Base-by-base conservation (phyloP, 805 yeast genomes). In the Priceomyces haplophilus region DNA sequence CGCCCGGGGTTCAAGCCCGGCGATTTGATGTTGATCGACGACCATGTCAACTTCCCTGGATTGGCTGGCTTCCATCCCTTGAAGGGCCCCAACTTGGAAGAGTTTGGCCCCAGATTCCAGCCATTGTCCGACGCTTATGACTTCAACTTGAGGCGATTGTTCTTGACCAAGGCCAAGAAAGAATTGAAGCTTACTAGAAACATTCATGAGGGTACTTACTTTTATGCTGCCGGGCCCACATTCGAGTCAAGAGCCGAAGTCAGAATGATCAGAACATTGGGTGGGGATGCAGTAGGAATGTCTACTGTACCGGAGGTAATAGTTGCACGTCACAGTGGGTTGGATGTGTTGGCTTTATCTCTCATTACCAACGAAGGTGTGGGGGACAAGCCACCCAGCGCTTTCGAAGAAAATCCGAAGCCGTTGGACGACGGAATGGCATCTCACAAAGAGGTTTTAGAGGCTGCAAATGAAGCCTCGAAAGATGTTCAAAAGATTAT, bases 261-360 rank as follows among this genome's bases (percentile, higher is more conserved):
- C n/a, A 73, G 95, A 44, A 72, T 83, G 73, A 69, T 91, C 37
- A 63, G 80, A 46, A 52, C 67, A 4, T 50, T 85, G 21, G 98
- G 98, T 7, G 97, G 88, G 40, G 98, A 91, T 62, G 86, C 93
- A 0, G 98, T 90, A 2, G 98, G 98, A 3, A 91, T 91, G 99
- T 85, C 96, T 44, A 93, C 98, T 0, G 97, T 91, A 25, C 97
- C 99, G 0, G 99, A 91, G 64, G 96, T 88, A 2, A 80, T 88
- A 47, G 84, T 88, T 15, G 98, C 97, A 1, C 81, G 96, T 60
- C 98, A 93, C 61, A 76, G 82, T 45, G 95, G 90, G 1, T 64
- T 93, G 67, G 75, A 71, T 49, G 96, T 89, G 4, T 67, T 91
- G 48, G 98, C 97, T 0, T 62, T 91, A 33, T 84, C 93, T 49